Evolutionary conservation across 495 filamentous ascomycete genomes (phyloP).

Genomic region (Aspergillus haitiensis): DNA sequence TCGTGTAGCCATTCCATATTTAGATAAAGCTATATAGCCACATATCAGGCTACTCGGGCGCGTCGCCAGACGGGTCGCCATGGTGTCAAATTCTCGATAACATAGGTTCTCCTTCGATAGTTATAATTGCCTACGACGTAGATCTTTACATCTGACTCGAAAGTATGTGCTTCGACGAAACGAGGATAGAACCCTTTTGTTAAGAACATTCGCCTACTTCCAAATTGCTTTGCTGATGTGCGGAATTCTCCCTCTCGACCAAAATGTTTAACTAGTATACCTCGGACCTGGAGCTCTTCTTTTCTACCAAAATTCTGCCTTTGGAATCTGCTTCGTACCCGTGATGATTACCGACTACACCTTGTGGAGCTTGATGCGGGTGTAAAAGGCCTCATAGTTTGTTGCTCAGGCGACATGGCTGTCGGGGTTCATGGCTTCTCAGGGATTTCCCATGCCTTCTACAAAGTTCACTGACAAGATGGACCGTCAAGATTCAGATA

Average conservation of each 20-base stretch:
- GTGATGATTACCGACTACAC: constrained; percentile 5
- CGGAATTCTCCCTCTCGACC: too few relatives aligned
- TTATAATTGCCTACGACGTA: constrained; percentile 13
- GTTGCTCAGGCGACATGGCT: constrained; percentile 3
- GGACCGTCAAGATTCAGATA: constrained; percentile 4
- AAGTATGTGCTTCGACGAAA: not conserved
- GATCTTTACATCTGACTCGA: not conserved
- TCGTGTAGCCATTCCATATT: too few relatives aligned
- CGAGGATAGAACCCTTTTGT: constrained; percentile 16
- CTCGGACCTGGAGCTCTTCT: constrained; percentile 16
- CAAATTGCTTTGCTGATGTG: too few relatives aligned
- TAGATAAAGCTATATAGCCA: too few relatives aligned
- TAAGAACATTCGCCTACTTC: not conserved
- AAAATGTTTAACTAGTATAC: not conserved
- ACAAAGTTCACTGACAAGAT: constrained; percentile 12
- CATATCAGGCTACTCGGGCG: too few relatives aligned
- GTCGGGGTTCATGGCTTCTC: constrained; percentile 18
- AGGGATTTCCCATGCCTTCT: constrained; percentile 7
- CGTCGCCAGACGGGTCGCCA: constrained; percentile 13
- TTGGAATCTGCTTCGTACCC: constrained; percentile 9
- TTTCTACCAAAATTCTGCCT: constrained; percentile 15
- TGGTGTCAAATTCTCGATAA: constrained; percentile 15
- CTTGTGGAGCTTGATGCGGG: constrained; percentile 12
- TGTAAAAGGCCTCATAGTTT: constrained; percentile 17
- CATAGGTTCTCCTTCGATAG: not conserved